phyloP scores from a whole-genome alignment of 2,329 filamentous ascomycete genomes.

The Amesomyces nigricolor region DNA sequence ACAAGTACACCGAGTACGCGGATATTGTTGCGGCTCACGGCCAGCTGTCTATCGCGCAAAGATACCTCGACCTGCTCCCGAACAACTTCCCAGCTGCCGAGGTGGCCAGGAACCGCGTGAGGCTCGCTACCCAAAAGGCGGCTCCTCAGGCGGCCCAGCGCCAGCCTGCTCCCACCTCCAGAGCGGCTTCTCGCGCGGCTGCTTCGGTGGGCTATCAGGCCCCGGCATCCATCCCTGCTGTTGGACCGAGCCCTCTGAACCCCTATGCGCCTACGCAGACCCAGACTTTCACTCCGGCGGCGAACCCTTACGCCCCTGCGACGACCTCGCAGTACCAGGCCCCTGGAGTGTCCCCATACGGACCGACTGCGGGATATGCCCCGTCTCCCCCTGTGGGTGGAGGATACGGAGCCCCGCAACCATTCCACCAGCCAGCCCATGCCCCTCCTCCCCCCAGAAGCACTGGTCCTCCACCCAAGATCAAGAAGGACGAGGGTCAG shows the following conservation, averaged over 20 bases:
- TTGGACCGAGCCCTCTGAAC: conserved; percentile 26
- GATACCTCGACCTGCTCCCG: conserved; percentile 85
- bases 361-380: conserved; percentile 26
- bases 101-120: conserved; percentile 76
- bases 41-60: conserved; percentile 78
- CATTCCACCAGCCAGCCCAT: conserved; percentile 38
- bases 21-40: conserved; percentile 91
- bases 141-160: conserved; percentile 35
- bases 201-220: conserved; percentile 44
- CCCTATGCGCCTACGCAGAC: conserved; percentile 33
- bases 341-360: conserved; percentile 31
- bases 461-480: conserved; percentile 61
- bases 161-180: conserved; percentile 32
- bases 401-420: conserved; percentile 52
- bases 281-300: conserved; percentile 28
- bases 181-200: conserved; percentile 35
- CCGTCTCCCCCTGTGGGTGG: conserved; percentile 18
- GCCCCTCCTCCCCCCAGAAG: conserved; percentile 63
- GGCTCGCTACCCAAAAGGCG: conserved; percentile 66
- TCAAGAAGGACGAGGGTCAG: conserved; percentile 65
- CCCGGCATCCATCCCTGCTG: conserved; percentile 34
- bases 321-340: conserved; percentile 33
- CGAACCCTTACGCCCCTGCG: conserved; percentile 46
- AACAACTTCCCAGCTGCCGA: conserved; percentile 79
- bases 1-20: conserved; percentile 95